Base-by-base conservation (phyloP, 73 alveolate species). In the Paramecium tetraurelia region DNA sequence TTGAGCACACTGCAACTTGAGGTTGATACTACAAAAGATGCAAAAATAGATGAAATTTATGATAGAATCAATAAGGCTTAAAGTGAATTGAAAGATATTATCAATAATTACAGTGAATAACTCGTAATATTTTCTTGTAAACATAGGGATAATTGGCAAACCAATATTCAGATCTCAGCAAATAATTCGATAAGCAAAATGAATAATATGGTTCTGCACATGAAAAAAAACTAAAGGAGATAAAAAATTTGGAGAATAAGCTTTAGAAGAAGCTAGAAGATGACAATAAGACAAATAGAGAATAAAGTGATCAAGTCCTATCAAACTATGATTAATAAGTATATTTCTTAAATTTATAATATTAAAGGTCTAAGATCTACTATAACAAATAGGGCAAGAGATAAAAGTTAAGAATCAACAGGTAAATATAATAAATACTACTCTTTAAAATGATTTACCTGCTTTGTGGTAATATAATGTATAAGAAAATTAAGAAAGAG, bases 11-110 rank as follows among this genome's bases (percentile, higher is more conserved):
- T 80, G 1, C 72, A 80, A 29, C 43, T 80, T 46, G 90, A 80
- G 7, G 90, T 80, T 24, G 90, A 80, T 48, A 80, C 75, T 22
- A 80, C 90, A 21, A 80, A 48, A 46, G 90, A 80, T 44, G 76
- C 46, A 27, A 80, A 80, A 46, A 80, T 80, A 10, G 90, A 80
- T 80, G 70, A 40, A 24, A 43, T 80, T 46, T 41, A 44, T 80
- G 43, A 80, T 41, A 80, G 90, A 43, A 44, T 48, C 43, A 46
- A 27, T 44, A 43, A 43, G 14, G 75, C 57, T 4, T 80, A 40
- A 40, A 80, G 29, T 11, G 90, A 80, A 31, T 21, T 80, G 46
- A 80, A 80, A 6, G 70, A 41, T 9, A 24, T 48, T 44, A 80
- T 80, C 5, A 44, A 16, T 24, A 43, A 48, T 24, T 80, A 44